Base-by-base conservation (phyloP, 192 early-diverging fungal genomes). In the Backusella luteola region DNA sequence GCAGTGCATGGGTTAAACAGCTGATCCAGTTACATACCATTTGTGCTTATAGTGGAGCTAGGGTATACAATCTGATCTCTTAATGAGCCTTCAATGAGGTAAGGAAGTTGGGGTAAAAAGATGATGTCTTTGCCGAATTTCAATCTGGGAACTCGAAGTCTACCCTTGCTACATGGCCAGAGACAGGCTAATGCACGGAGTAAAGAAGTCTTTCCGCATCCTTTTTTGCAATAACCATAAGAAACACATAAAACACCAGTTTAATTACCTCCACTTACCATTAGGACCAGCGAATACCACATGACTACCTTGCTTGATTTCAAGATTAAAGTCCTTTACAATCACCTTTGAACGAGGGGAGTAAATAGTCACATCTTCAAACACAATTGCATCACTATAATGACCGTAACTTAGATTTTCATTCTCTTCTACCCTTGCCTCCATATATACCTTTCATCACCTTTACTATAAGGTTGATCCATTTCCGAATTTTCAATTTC, bases 121-220 rank as follows among this genome's bases (percentile, higher is more conserved):
- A 96, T 80, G 44, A 94, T 74, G 74, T 80, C 77, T 34, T 74
- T 74, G 8, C 75, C 74, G 9, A 67, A 63, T 41, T 67, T 70
- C 11, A 71, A 46, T 35, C 56, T 83, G 12, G 76, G 81, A 34
- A 78, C 41, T 21, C 44, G 56, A 17, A 80, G 39, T 15, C 42
- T 76, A 80, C 94, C 94, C n/a, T 74, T 68, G 0, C 74, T 76
- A 14, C 89, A 84, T 17, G 78, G 85, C 93, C 93, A 97, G 39
- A 98, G 77, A 0, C 93, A 93, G 21, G 91, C 90, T 59, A 97
- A 84, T 6, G 88, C 88, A 6, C 95, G 87, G 23, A 97, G 70
- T 19, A 98, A 52, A 6, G 93, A 93, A 17, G 93, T 93, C 77
- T 98, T 98, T 39, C 96, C 96, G 19, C 81, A 78, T 56, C 86